Evolutionary conservation across 768 basidiomycete species (phyloP), one percentile per base, ranked within the genome.

Genomic region (Suillus luteus): DNA sequence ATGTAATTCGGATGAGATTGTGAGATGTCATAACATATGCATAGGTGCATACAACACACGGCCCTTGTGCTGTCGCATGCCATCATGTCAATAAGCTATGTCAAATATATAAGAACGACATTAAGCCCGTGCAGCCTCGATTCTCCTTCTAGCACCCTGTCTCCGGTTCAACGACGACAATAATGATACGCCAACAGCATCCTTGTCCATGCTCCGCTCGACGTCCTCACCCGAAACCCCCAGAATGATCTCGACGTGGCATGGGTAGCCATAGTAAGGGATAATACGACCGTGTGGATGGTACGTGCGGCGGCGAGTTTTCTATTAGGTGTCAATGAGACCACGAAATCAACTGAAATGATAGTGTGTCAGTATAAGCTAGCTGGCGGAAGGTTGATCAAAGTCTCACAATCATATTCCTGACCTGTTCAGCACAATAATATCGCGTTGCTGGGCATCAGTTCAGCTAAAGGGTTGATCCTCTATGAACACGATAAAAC

Each of bases 261-360:
- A 91, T 48, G 97, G 97, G 80, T 95, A 93, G 49, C 96, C 96
- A 80, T 97, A 93, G 87, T 97, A 99, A 40, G 97, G 96, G 82
- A 99, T 99, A 80, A 95, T 96, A 64, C 94, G 91, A 86, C 94
- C 94, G 72, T 96, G 95, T 52, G 93, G 93, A 80, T 97, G 94
- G 88, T 97, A 99, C 68, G 97, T 99, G 76, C 97, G 94, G 76
- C 97, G 94, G 79, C 95, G 95, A 77, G 93, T 96, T 92, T 97
- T 97, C 92, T 94, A 62, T 22, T 8, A n/a, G 40, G 37, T 64
- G 43, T 27, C 14, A 48, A 55, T 62, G 41, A 17, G 15, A 31
- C 68, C 52, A 40, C 19, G 58, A 55, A 43, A 59, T 10, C 38
- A 37, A 60, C n/a, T 64, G 41, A 58, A 59, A 62, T 6, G 11